A percentile compares a stretch with the other conserved stretches of the same genome.
These are phyloP conservation scores for Calophaca sinica DNA, from an alignment of 306 rosid species.

Conservation along the genomic window DNA sequence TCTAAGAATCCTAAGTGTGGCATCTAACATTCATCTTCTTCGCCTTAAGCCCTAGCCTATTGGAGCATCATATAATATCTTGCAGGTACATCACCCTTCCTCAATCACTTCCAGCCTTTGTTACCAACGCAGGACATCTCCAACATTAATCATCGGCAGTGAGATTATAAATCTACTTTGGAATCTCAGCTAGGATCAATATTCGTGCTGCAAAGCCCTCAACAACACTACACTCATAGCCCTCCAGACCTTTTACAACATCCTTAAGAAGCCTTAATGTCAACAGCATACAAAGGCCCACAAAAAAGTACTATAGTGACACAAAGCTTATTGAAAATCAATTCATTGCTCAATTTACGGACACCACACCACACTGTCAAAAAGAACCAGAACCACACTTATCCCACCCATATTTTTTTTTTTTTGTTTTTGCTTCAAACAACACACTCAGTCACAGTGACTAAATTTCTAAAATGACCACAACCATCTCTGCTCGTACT, in stretches of 20 bases:
- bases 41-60: not conserved
- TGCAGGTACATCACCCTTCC: not conserved
- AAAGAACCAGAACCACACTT: not conserved
- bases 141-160: too few relatives aligned
- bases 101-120: not conserved
- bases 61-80: not conserved
- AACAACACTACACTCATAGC: not conserved
- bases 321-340: constrained; percentile 20
- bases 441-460: constrained; percentile 16
- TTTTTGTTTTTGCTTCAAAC: not conserved
- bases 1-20: constrained; percentile 3
- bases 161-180: too few relatives aligned
- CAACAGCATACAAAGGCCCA: constrained; percentile 21
- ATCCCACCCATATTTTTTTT: not conserved
- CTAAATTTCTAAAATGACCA: not conserved
- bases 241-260: not conserved
- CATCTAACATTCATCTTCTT: constrained; percentile 1
- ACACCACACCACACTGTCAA: not conserved
- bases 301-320: not conserved
- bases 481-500: not conserved
- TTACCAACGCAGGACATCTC: too few relatives aligned
- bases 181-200: not conserved
- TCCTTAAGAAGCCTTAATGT: constrained; percentile 9
- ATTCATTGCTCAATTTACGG: not conserved
- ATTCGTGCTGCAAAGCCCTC: not conserved